Percentiles rank a stretch among this genome's conserved stretches.
phyloP scores from a whole-genome alignment of 2,329 filamentous ascomycete genomes.

The Plectosphaerella sp. region DNA sequence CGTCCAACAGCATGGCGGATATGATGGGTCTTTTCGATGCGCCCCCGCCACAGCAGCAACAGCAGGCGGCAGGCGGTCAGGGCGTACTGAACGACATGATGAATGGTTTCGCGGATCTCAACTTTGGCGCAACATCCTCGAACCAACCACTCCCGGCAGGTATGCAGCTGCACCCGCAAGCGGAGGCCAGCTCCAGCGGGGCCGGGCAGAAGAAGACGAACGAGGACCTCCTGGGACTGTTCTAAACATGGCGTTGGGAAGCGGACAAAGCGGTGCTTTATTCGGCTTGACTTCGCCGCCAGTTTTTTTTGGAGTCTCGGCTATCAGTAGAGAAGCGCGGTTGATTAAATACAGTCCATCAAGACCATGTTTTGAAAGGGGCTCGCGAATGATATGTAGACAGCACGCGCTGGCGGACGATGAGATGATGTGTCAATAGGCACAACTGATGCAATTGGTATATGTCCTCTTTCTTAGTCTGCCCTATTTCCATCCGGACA shows the following conservation, averaged over 20 bases:
- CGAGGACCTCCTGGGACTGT: slow-evolving; percentile 52
- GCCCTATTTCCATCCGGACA: not conserved
- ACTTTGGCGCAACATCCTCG: slow-evolving; percentile 50
- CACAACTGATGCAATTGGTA: not conserved
- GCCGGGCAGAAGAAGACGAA: slow-evolving; percentile 50
- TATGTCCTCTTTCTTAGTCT: not conserved
- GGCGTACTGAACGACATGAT: slow-evolving; percentile 81
- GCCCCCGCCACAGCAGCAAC: slow-evolving; percentile 47
- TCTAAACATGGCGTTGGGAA: slow-evolving; percentile 19
- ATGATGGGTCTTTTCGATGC: slow-evolving; percentile 70
- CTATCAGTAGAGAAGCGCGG: slow-evolving; percentile 9
- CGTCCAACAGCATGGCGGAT: slow-evolving; percentile 51
- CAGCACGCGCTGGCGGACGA: not conserved
- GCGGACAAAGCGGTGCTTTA: not conserved
- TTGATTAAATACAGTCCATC: not conserved
- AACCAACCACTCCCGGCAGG: slow-evolving; percentile 62
- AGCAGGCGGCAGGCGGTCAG: slow-evolving; percentile 29
- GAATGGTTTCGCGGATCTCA: slow-evolving; percentile 80
- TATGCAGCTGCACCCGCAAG: slow-evolving; percentile 47
- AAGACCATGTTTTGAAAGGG: not conserved
- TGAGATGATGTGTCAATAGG: not conserved
- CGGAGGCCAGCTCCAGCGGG: slow-evolving; percentile 16
- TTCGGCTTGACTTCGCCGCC: not conserved
- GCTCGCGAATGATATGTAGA: not conserved
- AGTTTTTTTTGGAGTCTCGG: slow-evolving; percentile 7